Percentiles rank a stretch among this genome's conserved stretches.
These are phyloP conservation scores for Glutinoglossum americanum DNA, from an alignment of 495 filamentous ascomycete genomes.

Conservation along the genomic window DNA sequence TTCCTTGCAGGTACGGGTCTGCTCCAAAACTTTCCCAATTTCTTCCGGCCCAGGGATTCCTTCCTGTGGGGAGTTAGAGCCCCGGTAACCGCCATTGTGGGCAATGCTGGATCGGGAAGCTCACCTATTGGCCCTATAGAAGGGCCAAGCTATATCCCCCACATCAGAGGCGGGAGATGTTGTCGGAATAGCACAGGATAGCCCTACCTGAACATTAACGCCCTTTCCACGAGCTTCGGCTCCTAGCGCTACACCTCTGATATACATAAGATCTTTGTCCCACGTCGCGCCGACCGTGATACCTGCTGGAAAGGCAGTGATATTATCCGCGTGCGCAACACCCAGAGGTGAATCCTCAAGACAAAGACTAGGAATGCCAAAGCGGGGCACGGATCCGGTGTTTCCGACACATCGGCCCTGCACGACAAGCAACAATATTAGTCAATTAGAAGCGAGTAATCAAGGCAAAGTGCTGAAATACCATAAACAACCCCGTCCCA, in stretches of 20 bases:
- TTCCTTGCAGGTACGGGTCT: constrained; percentile 53
- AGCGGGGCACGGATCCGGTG: constrained; percentile 34
- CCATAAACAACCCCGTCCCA: constrained; percentile 53
- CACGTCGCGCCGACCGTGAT: constrained; percentile 72
- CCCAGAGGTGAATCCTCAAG: constrained; percentile 87
- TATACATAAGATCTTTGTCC: constrained; percentile 58
- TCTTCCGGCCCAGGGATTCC: constrained; percentile 66
- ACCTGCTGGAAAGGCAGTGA: constrained; percentile 64
- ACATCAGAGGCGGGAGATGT: constrained; percentile 1
- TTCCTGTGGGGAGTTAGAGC: constrained; percentile 64
- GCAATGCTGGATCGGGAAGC: not conserved
- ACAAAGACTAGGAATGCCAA: constrained; percentile 67
- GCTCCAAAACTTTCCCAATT: constrained; percentile 79
- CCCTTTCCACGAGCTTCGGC: constrained; percentile 48
- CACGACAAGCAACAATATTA: constrained; percentile 5
- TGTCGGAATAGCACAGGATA: too few species aligned
- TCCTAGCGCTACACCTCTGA: constrained; percentile 44
- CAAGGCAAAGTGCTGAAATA: not conserved
- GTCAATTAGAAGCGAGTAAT: not conserved
- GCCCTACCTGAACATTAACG: constrained; percentile 31
- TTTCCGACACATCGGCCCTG: constrained; percentile 84
- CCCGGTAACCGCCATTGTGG: not conserved
- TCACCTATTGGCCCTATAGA: constrained; percentile 51
- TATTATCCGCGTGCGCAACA: constrained; percentile 50
- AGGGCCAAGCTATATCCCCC: constrained; percentile 36